Evolutionary conservation across 331 rosid species (phyloP), one percentile per base, ranked within the genome.

Genomic region (Acacia concinna): DNA sequence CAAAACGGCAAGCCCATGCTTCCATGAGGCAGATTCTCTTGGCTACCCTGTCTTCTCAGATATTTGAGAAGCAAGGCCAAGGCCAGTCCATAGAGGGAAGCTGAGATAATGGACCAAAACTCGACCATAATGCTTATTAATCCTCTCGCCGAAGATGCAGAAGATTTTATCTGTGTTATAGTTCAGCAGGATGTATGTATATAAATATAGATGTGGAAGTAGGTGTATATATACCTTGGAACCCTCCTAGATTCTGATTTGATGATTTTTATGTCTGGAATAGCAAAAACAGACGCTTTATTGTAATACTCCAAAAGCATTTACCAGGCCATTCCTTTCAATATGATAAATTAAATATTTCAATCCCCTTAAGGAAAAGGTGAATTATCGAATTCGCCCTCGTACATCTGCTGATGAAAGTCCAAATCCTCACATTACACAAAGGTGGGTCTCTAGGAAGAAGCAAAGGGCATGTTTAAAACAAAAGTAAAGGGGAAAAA

Each of bases 1-100:
- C 64, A 23, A 40, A 88, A 77, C 0, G 95, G 97, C 87, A 88
- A 90, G 11, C 98, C 98, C 92, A 88, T 83, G 87, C 57, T 86
- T 49, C 98, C 97, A 76, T 28, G 82, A 62, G 93, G 93, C 23
- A 91, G 63, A 46, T 70, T 79, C 64, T 76, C 69, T 15, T 38
- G 71, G 28, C 34, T 51, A 21, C 64, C 35, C 68, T 80, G 46
- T 44, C 46, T 85, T 37, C 17, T 72, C 70, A 78, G 62, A 54
- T 77, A 28, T 71, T 35, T 83, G 40, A 89, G 84, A 77, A 90
- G 76, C 69, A 65, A 88, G 73, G 79, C 76, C 54, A 88, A 70
- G 52, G 70, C 27, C 30, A 86, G 27, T 32, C 82, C 84, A 20
- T 68, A 57, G 57, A 80, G 52, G 32, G 86, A 46, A 71, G 82